phyloP scores from a whole-genome alignment of 139 green algal genomes.

The Chlorella sp. region DNA sequence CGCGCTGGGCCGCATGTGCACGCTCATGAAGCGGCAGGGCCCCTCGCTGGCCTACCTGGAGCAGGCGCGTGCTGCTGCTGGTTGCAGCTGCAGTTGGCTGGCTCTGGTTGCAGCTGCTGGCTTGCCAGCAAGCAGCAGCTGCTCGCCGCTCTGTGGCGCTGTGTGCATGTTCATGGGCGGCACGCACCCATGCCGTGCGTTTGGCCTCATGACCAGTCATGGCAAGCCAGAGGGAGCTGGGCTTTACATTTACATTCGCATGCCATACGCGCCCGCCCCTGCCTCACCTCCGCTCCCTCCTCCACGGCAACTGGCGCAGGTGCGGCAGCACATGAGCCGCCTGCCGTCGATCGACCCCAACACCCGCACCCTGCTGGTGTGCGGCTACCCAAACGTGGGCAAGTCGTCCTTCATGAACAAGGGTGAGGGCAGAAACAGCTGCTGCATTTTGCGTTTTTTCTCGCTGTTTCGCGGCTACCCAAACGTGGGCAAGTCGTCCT shows the following conservation, averaged over 20 bases:
- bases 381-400: constrained; percentile 99
- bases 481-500: constrained; percentile 97
- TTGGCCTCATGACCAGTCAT: too few relatives aligned
- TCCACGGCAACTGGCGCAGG: constrained; percentile 32
- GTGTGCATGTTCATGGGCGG: too few relatives aligned
- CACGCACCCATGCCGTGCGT: neutral
- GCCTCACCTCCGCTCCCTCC: too few relatives aligned
- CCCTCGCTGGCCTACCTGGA: constrained; percentile 95
- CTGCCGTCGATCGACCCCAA: constrained; percentile 98
- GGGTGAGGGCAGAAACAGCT: constrained; percentile 40
- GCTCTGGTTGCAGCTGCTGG: too few relatives aligned
- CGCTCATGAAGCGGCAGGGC: constrained; percentile 97
- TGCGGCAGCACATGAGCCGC: constrained; percentile 98
- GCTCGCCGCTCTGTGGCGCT: too few relatives aligned
- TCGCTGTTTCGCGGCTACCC: constrained; percentile 98
- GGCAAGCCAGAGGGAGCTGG: too few relatives aligned
- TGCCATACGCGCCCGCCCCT: neutral
- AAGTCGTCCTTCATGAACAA: constrained; percentile 99
- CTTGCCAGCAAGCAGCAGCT: too few relatives aligned
- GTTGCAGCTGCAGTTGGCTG: neutral
- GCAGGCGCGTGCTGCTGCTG: constrained; percentile 68
- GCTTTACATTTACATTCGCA: neutral
- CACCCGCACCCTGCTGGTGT: constrained; percentile 96
- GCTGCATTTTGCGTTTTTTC: too few relatives aligned
- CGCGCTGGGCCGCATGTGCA: constrained; percentile 98